These are phyloP conservation scores for Leptographium flavum DNA, from an alignment of 2,329 filamentous ascomycete species.

Conservation along the genomic window DNA sequence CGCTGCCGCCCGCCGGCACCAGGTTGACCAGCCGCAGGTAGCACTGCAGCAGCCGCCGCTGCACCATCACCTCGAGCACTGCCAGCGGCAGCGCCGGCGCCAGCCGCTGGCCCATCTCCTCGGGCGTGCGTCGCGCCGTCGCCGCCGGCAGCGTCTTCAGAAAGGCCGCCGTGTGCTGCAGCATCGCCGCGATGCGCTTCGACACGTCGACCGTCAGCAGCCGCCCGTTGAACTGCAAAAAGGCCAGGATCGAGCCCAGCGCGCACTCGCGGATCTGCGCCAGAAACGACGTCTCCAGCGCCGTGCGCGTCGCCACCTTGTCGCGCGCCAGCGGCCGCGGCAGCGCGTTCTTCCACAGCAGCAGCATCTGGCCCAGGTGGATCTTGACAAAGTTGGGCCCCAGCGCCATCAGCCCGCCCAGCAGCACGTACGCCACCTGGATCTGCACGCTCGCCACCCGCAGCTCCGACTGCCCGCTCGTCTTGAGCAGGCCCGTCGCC, in stretches of 20 bases:
- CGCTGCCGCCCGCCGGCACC: constrained; percentile 70
- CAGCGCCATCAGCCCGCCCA: constrained; percentile 90
- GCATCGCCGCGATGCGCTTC: constrained; percentile 81
- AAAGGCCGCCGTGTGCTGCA: constrained; percentile 87
- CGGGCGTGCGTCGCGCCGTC: constrained; percentile 69
- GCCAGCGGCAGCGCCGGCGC: constrained; percentile 76
- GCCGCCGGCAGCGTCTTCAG: constrained; percentile 73
- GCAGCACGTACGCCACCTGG: constrained; percentile 94
- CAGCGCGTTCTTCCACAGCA: constrained; percentile 94
- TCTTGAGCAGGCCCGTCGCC: constrained; percentile 84
- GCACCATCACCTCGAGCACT: constrained; percentile 86
- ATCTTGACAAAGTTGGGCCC: constrained; percentile 99
- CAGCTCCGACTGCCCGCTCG: constrained; percentile 79
- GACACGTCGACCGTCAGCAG: constrained; percentile 88
- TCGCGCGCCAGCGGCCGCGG: constrained; percentile 91
- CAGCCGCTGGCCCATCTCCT: constrained; percentile 73
- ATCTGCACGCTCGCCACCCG: constrained; percentile 88
- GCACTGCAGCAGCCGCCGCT: constrained; percentile 83
- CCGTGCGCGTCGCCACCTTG: constrained; percentile 68
- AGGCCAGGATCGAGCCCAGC: constrained; percentile 77
- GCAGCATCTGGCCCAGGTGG: constrained; percentile 79
- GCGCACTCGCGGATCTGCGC: constrained; percentile 93
- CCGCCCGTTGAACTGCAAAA: constrained; percentile 84
- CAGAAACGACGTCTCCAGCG: constrained; percentile 82
- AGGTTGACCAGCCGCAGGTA: constrained; percentile 84